Base-by-base conservation (phyloP, 2,329 filamentous ascomycete species). In the Aspergillus ochraceus region DNA sequence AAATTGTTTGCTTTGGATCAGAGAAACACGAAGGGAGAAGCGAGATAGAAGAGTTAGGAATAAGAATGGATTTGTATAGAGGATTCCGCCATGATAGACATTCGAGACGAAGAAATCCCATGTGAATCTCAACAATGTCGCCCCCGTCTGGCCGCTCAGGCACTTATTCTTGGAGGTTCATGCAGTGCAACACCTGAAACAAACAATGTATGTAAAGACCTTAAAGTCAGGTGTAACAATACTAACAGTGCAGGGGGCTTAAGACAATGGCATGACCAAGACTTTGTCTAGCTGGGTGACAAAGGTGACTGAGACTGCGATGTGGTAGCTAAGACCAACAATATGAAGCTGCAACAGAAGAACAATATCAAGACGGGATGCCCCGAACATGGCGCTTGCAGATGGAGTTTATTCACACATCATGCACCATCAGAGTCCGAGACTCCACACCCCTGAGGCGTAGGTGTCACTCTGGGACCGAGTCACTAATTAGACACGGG, bases 321-420 rank as follows among this genome's bases (percentile, higher is more conserved):
- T 47, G 24, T 17, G n/a, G 19, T 26, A 29, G 36, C 50, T 54
- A 32, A 55, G 36, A 58, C 63, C 63, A 67, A 72, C 69, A 71
- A 71, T 71, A 66, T 51, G 55, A 67, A 64, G 59, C 49, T 17
- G 39, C 30, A 42, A 51, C 26, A 46, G 45, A 45, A 32, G 64
- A 65, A 71, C 67, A 71, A 71, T 72, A 65, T 66, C 61, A 66
- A 64, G 61, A 52, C 61, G 49, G 61, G 46, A 46, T 5, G 45
- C 36, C 55, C 55, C 55, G 53, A 57, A 60, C 61, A 61, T 47
- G 45, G 20, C 45, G 45, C 45, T 9, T 20, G 20, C 20, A 20
- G 45, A 24, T 20, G 45, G 20, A 47, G 45, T 22, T 22, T 10
- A 47, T 47, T 47, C 45, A 20, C 45, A 22, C 19, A 2, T 3